Evolutionary conservation across 306 rosid species (phyloP), one percentile per base, ranked within the genome.

Genomic region (Quercus engelmannii): DNA sequence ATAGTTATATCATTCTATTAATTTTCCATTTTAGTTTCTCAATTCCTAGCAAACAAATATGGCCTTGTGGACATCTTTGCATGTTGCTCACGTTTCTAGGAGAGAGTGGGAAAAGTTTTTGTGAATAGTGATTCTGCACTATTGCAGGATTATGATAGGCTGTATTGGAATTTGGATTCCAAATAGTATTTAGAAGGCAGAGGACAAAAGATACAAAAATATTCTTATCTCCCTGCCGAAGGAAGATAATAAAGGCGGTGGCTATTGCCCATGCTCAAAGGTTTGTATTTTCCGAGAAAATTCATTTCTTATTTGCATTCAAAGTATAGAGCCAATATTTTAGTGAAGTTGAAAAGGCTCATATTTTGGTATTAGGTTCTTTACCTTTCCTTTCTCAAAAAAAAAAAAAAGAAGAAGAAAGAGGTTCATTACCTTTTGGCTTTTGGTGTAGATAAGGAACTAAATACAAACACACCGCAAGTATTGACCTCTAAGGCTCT

Each of bases 141-240:
- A 3, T 56, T 49, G 51, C 19, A 62, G 20, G 46, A 38, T 26
- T 2, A 28, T 49, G 54, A 49, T 12, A 11, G 14, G 74, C 33
- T 23, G 9, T 3, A 38, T 38, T 8, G 46, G 11, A 38, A 38
- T 38, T 38, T 31, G 76, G 76, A 57, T 78, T 71, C 71, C 54
- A 57, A 59, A 10, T 41, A 28, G 4, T 28, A 23, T 70, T 55
- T 35, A 41, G 71, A 58, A 58, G 43, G 31, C 1, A 8, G 21
- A 15, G 3, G 19, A 58, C 0, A 25, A 69, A 35, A 35, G 49
- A 19, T n/a, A 3, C 23, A 49, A 57, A 38, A 52, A 25, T 59
- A 83, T 83, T 78, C 83, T 74, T 83, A 58, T 74, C 83, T 69
- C 74, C 35, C 63, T 25, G 18, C 69, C 55, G 56, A 78, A 83